Evolutionary conservation across 345 rosid species (phyloP), one percentile per base, ranked within the genome.

Genomic region (Populus simonii): DNA sequence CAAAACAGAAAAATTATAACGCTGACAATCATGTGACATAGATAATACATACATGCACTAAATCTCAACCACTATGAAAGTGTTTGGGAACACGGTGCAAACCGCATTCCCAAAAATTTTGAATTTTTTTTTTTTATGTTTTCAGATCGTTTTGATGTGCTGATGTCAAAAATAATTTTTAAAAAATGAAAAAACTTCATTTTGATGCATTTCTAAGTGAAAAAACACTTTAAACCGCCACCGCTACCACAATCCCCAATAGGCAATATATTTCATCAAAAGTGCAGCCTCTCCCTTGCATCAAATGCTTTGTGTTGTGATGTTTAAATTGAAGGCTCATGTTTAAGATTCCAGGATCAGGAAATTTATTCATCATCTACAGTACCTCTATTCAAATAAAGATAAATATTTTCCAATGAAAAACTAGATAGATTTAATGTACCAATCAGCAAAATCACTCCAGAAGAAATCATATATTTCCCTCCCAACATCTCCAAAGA

Each of bases 401-500:
- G 63, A 75, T 27, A 16, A 68, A 36, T 2, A 27, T 51, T 51
- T 20, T 66, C 67, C n/a, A 29, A 12, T n/a, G 3, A 31, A 66
- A 51, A 69, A 36, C 53, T 49, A 73, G 38, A 70, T 73, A 43
- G 66, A 57, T 82, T 76, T 22, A 39, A 75, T 79, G 70, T 89
- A 95, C 99, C 99, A 93, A 85, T 95, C 97, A 33, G 99, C 99
- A 76, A 91, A 95, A 82, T 95, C 99, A 41, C 98, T 89, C 99
- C 99, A 93, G 82, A 93, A 92, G 87, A 95, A 95, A 75, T 95
- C 97, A 84, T 95, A 93, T 81, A 79, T 86, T 85, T 95, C 99
- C 89, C 99, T 93, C 72, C 94, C 99, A 69, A 92, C 88, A 57
- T 93, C 99, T 74, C 97, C 98, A 82, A 95, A 93, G 91, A 87